Evolutionary conservation across 495 filamentous ascomycete species (phyloP).

Genomic region (Podospora australis): DNA sequence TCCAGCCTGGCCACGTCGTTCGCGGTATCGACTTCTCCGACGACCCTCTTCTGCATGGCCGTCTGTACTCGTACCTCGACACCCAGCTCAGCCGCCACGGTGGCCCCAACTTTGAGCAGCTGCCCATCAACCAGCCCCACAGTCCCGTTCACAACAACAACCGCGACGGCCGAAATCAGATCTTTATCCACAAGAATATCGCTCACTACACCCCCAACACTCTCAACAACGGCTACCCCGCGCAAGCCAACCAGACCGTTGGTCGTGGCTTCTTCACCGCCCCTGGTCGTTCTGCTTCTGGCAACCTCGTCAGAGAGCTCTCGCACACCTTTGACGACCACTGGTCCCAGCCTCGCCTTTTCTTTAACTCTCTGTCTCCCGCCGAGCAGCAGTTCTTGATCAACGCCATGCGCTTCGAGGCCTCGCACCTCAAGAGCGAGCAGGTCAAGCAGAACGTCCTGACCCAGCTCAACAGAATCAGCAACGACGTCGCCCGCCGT

Average conservation of each 20-base stretch:
- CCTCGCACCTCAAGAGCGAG: slow-evolving; percentile 49
- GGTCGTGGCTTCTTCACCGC: slow-evolving; percentile 72
- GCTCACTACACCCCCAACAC: slow-evolving; percentile 59
- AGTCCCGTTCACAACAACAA: slow-evolving; percentile 68
- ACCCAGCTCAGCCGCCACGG: slow-evolving; percentile 67
- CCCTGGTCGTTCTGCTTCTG: slow-evolving; percentile 48
- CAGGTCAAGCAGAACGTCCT: slow-evolving; percentile 58
- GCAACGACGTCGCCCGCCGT: slow-evolving; percentile 60
- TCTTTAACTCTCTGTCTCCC: slow-evolving; percentile 67
- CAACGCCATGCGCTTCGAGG: slow-evolving; percentile 74
- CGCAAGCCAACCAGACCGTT: slow-evolving; percentile 61
- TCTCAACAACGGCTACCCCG: slow-evolving; percentile 57
- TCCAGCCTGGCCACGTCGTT: slow-evolving; percentile 57
- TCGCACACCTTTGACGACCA: slow-evolving; percentile 65
- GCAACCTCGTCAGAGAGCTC: slow-evolving; percentile 50
- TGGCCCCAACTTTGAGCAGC: slow-evolving; percentile 69
- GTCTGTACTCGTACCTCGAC: slow-evolving; percentile 70
- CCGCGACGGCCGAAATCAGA: slow-evolving; percentile 54
- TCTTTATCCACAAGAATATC: slow-evolving; percentile 48
- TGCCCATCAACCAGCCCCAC: slow-evolving; percentile 65
- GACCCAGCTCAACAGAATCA: slow-evolving; percentile 63
- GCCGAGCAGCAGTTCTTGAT: slow-evolving; percentile 71
- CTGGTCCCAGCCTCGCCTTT: slow-evolving; percentile 70
- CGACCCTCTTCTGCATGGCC: slow-evolving; percentile 67
- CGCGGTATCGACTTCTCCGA: slow-evolving; percentile 68